Base-by-base conservation (phyloP, 2,329 filamentous ascomycete genomes). In the Aplosporella prunicola region DNA sequence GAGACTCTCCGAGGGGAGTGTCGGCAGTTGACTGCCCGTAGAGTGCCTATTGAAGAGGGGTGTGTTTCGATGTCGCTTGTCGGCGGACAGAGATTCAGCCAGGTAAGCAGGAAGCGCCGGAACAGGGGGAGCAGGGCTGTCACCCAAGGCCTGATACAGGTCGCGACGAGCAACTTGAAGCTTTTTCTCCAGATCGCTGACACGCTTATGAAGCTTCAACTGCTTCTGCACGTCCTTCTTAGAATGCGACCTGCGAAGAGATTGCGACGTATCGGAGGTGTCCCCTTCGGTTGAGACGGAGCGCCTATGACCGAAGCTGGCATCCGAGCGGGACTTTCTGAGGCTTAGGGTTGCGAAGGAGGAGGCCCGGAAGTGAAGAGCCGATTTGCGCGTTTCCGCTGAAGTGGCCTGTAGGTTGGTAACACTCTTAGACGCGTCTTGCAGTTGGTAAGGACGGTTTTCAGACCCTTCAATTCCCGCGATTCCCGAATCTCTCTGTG, bases 131-230 rank as follows among this genome's bases (percentile, higher is more conserved):
- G 57, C 51, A 24, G 69, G 62, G 20, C 17, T 27, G 20, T 43
- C 30, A 9, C 58, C 58, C 11, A 72, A 55, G 25, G 69, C 60
- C 5, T 68, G 58, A 20, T 64, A 60, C 16, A 79, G 62, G 52
- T 79, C 69, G 32, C 63, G 64, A 22, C 72, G 64, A 7, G 73
- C 73, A 23, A 64, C 62, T 11, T 71, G 60, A 20, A 79, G 63
- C 50, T 78, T 76, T 9, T 61, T 52, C 47, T 80, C 75, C 9
- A 79, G 63, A 45, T 78, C 68, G 45, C 72, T 76, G 20, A 79
- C 74, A 35, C 72, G 67, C 56, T 75, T 76, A 26, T 66, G 60
- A 20, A 79, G 57, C 43, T 73, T 76, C 41, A 68, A 62, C 47
- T 78, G 71, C 47, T 67, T 70, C 33, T 68, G 61, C 5, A 78